Evolutionary conservation across 2,329 filamentous ascomycete genomes (phyloP), one percentile per base, ranked within the genome.

Genomic region (Paraphaeosphaeria sporulosa): DNA sequence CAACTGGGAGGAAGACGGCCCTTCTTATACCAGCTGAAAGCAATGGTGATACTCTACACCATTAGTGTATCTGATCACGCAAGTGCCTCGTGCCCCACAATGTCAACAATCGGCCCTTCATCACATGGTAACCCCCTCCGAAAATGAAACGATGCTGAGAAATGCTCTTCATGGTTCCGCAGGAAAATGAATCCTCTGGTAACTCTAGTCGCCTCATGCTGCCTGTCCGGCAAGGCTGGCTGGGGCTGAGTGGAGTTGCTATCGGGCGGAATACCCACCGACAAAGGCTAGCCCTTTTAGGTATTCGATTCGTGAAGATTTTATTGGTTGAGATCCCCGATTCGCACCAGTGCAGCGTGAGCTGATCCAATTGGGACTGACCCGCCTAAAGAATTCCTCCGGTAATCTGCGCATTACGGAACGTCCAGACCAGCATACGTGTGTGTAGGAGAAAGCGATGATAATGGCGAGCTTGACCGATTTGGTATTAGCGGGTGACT

Each of bases 11-110:
- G n/a, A 43, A 17, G 21, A 6, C 3, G 38, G 17, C 9, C 25
- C 25, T 32, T 44, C 25, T 54, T 54, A 54, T 54, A 54, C 51
- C 51, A 23, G 43, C 51, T 42, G 19, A 5, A 25, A 23, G 17
- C 17, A 25, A 44, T 21, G 50, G 21, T 30, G n/a, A 32, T 15
- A 10, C 19, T 43, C 13, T 5, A 53, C 38, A 44, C 23, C 50
- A 53, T 53, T 15, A 23, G 38, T 21, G 25, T 43, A 19, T 17
- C 7, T 2, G 25, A 54, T 54, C 51, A 54, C 38, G 38, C 38
- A 43, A 54, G 30, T 19, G 17, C 25, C n/a, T 23, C 25, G 15
- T 9, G 36, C 36, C 51, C 51, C 38, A 21, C 51, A 54, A 30
- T 12, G 12, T 52, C 50, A 30, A 25, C 13, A 42, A n/a, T 52